A percentile compares a stretch with the other conserved stretches of the same genome.
Evolutionary conservation across 306 rosid genomes (phyloP).

Genomic region (Cicer judaicum): DNA sequence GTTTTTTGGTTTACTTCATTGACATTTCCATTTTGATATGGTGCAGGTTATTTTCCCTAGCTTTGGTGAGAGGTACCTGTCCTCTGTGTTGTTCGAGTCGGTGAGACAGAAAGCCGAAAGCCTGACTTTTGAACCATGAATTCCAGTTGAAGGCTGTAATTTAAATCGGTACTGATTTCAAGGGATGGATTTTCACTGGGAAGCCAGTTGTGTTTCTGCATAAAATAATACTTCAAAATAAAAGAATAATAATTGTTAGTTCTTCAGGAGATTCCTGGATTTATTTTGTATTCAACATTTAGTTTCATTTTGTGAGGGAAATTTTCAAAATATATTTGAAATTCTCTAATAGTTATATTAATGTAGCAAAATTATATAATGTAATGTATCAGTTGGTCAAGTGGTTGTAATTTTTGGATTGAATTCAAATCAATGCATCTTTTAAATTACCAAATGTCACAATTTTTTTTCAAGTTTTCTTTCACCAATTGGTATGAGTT

Average conservation of each 20-base stretch:
- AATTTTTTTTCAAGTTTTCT: no score
- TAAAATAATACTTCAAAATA: conserved; percentile 10
- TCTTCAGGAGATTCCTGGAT: neutral
- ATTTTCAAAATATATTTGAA: no score
- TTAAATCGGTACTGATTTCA: neutral
- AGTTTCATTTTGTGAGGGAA: no score
- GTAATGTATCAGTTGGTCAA: no score
- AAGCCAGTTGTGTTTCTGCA: conserved; percentile 24
- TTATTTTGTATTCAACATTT: neutral
- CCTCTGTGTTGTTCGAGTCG: conserved; percentile 74
- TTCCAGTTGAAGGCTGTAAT: conserved; percentile 21
- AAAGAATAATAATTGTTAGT: neutral
- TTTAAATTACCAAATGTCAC: no score
- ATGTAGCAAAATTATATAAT: no score
- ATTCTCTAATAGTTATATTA: no score
- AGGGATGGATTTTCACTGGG: neutral
- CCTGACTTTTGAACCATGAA: conserved; percentile 70
- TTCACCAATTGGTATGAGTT: no score
- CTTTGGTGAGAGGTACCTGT: conserved; percentile 86
- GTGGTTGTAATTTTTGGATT: no score
- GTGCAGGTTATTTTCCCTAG: conserved; percentile 79
- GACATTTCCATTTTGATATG: conserved; percentile 22
- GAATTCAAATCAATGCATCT: no score
- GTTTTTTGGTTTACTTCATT: neutral
- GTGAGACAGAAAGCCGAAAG: conserved; percentile 69